phyloP scores from a whole-genome alignment of 352 stramenopile species.

The Phytopythium vexans region DNA sequence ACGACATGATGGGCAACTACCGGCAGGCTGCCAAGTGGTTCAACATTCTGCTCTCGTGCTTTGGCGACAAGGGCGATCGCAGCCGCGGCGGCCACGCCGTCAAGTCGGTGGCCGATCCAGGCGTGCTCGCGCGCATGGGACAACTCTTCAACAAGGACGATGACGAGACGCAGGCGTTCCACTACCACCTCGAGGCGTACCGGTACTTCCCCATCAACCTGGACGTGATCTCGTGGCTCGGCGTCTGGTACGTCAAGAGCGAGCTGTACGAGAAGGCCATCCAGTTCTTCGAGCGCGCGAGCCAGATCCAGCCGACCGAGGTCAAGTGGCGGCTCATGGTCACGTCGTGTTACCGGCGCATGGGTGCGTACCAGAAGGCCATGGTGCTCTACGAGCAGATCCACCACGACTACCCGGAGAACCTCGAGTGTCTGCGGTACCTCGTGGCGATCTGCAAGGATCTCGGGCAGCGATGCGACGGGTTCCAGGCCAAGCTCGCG shows the following conservation, averaged over 20 bases:
- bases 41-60: constrained; percentile 93
- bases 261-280: constrained; percentile 97
- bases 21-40: constrained; percentile 91
- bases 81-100: constrained; percentile 50
- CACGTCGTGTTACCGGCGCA: constrained; percentile 94
- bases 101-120: constrained; percentile 73
- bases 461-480: constrained; percentile 88
- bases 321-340: constrained; percentile 98
- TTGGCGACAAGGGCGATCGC: constrained; percentile 49
- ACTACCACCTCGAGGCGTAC: constrained; percentile 96
- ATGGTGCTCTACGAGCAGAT: constrained; percentile 95
- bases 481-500: constrained; percentile 91
- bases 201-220: constrained; percentile 94
- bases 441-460: constrained; percentile 95
- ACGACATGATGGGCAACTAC: constrained; percentile 91
- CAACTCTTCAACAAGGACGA: constrained; percentile 95
- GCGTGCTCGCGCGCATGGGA: constrained; percentile 86
- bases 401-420: constrained; percentile 92
- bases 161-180: constrained; percentile 93
- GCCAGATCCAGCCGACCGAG: constrained; percentile 93
- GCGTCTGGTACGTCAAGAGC: constrained; percentile 96
- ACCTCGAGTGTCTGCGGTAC: constrained; percentile 90
- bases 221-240: constrained; percentile 96
- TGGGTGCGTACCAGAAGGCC: constrained; percentile 90
- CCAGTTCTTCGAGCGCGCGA: constrained; percentile 94